Conservation (phyloP, 139 green algal genomes). For the Coelastrella sp. region DNA sequence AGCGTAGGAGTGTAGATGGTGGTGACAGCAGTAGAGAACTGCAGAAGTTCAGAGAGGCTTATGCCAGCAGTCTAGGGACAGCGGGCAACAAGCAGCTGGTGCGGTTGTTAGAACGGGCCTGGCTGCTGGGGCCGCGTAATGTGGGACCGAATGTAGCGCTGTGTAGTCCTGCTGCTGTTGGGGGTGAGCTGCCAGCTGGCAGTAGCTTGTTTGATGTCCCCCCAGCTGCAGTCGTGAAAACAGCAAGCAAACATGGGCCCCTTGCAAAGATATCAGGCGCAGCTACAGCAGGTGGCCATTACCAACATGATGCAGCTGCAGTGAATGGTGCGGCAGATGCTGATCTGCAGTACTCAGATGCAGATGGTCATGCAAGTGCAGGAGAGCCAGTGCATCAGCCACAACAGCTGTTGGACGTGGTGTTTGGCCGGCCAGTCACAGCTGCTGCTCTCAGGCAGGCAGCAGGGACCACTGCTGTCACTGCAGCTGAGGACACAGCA, state of each 20-base stretch:
- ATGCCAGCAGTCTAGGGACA: not conserved
- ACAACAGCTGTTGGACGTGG: slow-evolving; percentile 44
- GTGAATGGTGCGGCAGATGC: not conserved
- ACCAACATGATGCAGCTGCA: slow-evolving; percentile 23
- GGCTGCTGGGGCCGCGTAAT: slow-evolving; percentile 88
- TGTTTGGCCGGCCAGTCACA: not conserved
- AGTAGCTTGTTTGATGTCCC: slow-evolving; percentile 70
- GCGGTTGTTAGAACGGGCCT: slow-evolving; percentile 71
- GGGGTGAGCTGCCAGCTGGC: not conserved
- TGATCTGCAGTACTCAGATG: not conserved
- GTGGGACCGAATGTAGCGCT: slow-evolving; percentile 91
- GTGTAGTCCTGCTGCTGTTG: slow-evolving; percentile 7
- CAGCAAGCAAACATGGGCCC: slow-evolving; percentile 5
- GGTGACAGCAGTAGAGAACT: slow-evolving; percentile 30
- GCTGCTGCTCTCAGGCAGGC: slow-evolving; percentile 1
- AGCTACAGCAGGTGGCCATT: not conserved
- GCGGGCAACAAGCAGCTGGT: slow-evolving; percentile 41
- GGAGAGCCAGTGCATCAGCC: not conserved
- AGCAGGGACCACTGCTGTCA: not conserved
- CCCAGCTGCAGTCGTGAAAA: slow-evolving; percentile 46
- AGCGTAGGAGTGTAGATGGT: slow-evolving; percentile 13
- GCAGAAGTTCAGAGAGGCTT: slow-evolving; percentile 10
- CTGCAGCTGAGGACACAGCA: slow-evolving; percentile 18
- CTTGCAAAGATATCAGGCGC: not conserved
- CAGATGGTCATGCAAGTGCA: not conserved